Conservation (phyloP, 1,284 basidiomycete genomes). For the Inonotus hispidus region DNA sequence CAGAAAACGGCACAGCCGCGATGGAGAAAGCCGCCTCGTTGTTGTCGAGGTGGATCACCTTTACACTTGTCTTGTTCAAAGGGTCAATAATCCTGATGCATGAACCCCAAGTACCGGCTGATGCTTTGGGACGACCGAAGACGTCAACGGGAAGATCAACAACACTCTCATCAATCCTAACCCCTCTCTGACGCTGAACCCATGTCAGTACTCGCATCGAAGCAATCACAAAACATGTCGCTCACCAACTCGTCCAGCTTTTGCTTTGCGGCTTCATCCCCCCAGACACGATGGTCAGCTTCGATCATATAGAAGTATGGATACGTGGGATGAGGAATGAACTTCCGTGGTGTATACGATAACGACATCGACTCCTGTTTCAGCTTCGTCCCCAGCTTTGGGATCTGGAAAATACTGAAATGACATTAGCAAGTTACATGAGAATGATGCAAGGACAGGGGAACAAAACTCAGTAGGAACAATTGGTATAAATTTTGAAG, state of each 20-base stretch:
- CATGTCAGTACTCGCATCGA: conserved; percentile 9
- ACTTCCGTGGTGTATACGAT: conserved; percentile 91
- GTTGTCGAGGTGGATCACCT: conserved; percentile 76
- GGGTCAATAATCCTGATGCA: conserved; percentile 91
- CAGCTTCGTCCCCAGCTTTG: conserved; percentile 89
- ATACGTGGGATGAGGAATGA: conserved; percentile 82
- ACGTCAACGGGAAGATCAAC: conserved; percentile 71
- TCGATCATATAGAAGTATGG: conserved; percentile 88
- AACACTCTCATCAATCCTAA: conserved; percentile 66
- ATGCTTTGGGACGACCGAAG: conserved; percentile 84
- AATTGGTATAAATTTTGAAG: conserved; percentile 34
- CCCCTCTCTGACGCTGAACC: conserved; percentile 50
- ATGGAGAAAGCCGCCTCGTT: conserved; percentile 96
- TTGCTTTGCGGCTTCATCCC: conserved; percentile 62
- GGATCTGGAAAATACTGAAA: conserved; percentile 90
- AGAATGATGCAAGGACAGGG: background rate
- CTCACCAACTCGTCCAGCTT: conserved; percentile 67
- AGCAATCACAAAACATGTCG: conserved; percentile 11
- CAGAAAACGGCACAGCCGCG: conserved; percentile 83
- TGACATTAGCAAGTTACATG: conserved; percentile 9
- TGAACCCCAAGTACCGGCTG: conserved; percentile 92
- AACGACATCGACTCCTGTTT: conserved; percentile 92
- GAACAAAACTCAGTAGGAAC: conserved; percentile 37
- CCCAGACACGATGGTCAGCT: conserved; percentile 85
- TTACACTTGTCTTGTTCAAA: conserved; percentile 71